Base-by-base conservation (phyloP, 225 moss, liverwort and hornwort species). In the Bryoerythrophyllum caledonicum region DNA sequence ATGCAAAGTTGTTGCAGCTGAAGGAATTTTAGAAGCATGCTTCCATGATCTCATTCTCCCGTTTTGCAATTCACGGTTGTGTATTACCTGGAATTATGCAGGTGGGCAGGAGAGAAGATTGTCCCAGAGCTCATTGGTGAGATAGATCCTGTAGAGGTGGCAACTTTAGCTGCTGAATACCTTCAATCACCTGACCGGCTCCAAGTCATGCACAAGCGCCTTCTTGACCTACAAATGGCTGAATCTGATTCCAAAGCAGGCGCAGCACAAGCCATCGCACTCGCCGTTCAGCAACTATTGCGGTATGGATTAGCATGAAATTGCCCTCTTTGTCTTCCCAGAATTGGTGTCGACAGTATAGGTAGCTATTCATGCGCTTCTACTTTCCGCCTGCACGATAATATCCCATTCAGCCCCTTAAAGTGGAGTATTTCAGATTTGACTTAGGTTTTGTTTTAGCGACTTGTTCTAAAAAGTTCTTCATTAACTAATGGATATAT, bases 41-140 rank as follows among this genome's bases (percentile, higher is more conserved):
- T 66, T 71, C 16, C 23, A 23, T 28, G 74, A 21, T 28, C 65
- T 57, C 10, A 28, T 38, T 57, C 34, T 67, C 59, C 19, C 35
- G 35, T 30, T 46, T 24, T 48, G 49, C 10, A 56, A 38, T 56
- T 55, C n/a, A 13, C 43, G 15, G 34, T 66, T 53, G 8, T 25
- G 41, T 52, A 61, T 24, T 19, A 62, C 30, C 24, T 60, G 67
- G 20, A 5, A 28, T 56, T 60, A 62, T 51, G 72, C 83, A 91
- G 92, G 77, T 95, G 92, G 95, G 88, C 92, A 44, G 81, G 85
- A 46, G 88, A 91, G 78, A 83, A 77, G 70, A 77, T 94, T 72
- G 92, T 94, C 28, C 94, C 94, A 4, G 92, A 94, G 80, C 87
- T 94, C 27, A 79, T 94, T 21, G 84, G 84, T 34, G 78, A 86